Base-by-base conservation (phyloP, 2,329 filamentous ascomycete species). In the Dryadomyces quercus-mongolicae region DNA sequence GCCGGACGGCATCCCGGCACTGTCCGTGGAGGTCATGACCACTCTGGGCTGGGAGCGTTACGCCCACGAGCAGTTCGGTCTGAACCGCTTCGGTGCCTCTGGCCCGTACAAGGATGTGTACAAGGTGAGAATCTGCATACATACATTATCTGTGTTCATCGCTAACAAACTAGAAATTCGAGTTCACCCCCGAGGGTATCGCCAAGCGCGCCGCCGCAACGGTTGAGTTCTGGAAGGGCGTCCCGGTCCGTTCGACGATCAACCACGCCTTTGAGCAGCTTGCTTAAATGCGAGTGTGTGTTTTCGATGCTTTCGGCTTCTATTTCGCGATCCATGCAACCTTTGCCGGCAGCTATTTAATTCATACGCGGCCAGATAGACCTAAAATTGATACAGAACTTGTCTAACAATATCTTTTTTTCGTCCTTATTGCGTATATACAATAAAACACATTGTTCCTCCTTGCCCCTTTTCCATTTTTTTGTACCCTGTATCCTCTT, bases 11-110 rank as follows among this genome's bases (percentile, higher is more conserved):
- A 92, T 96, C 69, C 92, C 93, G 62, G 82, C 90, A 59, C 72
- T 98, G 72, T 94, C 88, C 55, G 87, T 98, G 63, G 93, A 98
- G 80, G 91, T 90, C 70, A 94, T 95, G 88, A 86, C 81, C 72
- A 98, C 93, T 63, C 84, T 96, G 74, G 93, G 93, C 64, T 98
- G 93, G 93, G 91, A 97, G 82, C 87, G 92, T 73, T 98, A 97
- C 77, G 88, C 90, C 57, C 92, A 98, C 75, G 93, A 98, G 83
- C 93, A 98, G 78, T 98, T 98, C 67, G 93, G 93, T 70, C 84
- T 98, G 62, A 98, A 98, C 86, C 84, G 93, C 70, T 98, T 98
- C 73, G 93, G 93, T 83, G 92, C 92, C 62, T 95, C 88, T 55
- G 93, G 92, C 66, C 86, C 92, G 62, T 97, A 97, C 80, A 92